These are phyloP conservation scores for Prototheca cutis DNA, from an alignment of 163 green algal genomes.

Conservation along the genomic window DNA sequence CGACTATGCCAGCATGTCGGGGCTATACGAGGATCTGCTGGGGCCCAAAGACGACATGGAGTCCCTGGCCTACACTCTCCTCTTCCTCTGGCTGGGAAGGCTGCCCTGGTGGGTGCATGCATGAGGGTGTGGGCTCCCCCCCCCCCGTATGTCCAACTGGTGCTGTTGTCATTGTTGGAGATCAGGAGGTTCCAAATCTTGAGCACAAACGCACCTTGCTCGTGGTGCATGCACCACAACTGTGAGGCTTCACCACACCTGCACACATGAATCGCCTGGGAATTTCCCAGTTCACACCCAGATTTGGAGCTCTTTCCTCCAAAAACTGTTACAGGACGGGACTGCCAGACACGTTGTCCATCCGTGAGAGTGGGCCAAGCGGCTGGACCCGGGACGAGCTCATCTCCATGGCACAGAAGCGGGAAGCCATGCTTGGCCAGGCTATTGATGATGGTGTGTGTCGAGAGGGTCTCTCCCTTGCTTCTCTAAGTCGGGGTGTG, in stretches of 20 bases:
- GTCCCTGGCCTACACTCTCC: conserved; percentile 23
- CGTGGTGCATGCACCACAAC: too few species aligned
- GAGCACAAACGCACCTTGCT: background rate
- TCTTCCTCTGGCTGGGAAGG: conserved; percentile 20
- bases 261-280: too few species aligned
- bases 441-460: background rate
- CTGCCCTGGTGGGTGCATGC: conserved; percentile 9
- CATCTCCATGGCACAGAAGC: background rate
- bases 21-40: conserved; percentile 1
- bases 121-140: background rate
- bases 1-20: conserved; percentile 15
- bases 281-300: too few species aligned
- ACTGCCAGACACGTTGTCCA: background rate
- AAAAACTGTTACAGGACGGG: background rate
- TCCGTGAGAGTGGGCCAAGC: background rate
- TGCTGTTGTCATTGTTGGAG: too few species aligned
- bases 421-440: background rate
- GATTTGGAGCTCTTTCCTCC: background rate
- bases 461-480: too few species aligned
- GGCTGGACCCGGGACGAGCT: conserved; percentile 6
- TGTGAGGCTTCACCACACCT: too few species aligned
- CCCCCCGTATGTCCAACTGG: too few species aligned
- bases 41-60: conserved; percentile 23
- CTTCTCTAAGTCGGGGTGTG: too few species aligned
- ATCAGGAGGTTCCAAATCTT: background rate